Base-by-base conservation (phyloP, 768 basidiomycete species). In the Tricholomella constricta region DNA sequence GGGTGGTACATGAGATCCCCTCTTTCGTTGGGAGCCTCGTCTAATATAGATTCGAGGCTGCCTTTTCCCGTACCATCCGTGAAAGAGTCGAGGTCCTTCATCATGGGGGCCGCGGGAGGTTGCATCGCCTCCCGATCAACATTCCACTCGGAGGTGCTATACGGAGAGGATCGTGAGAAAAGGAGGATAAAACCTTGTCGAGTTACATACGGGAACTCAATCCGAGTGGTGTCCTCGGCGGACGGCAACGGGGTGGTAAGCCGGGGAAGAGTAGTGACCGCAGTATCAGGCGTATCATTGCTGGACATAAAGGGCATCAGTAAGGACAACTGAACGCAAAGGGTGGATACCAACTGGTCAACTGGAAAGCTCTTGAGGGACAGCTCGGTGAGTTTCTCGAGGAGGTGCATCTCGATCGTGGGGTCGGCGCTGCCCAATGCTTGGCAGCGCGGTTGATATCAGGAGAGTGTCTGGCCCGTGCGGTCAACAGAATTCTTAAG, bases 11-110 rank as follows among this genome's bases (percentile, higher is more conserved):
- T 61, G 46, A 69, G 69, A 34, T 69, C 62, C 17, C 69, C 71
- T 41, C 53, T 61, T 55, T 77, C 70, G 58, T 73, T 69, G 42
- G 67, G 65, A 34, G 62, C 67, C 36, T 69, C 69, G 31, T 66
- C 64, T 50, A 75, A 65, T 35, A 74, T 62, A 46, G 73, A 78
- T 56, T 80, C 79, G 65, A 81, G 82, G 55, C 79, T 79, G 40
- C 82, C 81, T 51, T 69, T 65, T 14, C 72, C 75, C 8, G 78
- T 80, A 27, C 82, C 82, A 42, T 83, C 81, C n/a, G 80, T 81
- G 70, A 84, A 84, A 48, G 80, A 78, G 55, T 83, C 82, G 27
- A 76, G 63, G 61, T 84, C 83, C 65, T 79, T 82, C 61, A 84
- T 60, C 52, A 72, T 62, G 9, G 82, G 83, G 25, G 83, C 79